These are phyloP conservation scores for Bryum argenteum DNA, from an alignment of 225 moss, liverwort and hornwort species.

Conservation along the genomic window DNA sequence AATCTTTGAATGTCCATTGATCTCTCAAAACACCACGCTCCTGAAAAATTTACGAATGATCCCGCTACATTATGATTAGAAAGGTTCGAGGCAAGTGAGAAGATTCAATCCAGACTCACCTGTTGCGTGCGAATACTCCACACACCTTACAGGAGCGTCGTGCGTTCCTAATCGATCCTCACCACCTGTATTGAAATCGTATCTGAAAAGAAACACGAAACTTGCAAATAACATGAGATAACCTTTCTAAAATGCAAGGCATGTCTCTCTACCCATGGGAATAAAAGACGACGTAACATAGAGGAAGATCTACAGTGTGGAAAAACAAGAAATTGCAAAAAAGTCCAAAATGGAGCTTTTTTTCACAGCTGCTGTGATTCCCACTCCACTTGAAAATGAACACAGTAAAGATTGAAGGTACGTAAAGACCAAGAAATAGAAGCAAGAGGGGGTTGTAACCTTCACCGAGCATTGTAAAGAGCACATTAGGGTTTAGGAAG, in stretches of 20 bases:
- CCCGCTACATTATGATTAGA: no score
- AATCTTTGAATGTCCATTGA: neutral
- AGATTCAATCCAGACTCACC: conserved; percentile 45
- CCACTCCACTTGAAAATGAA: neutral
- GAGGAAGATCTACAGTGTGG: no score
- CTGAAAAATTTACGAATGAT: no score
- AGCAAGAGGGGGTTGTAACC: neutral
- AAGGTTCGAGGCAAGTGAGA: neutral
- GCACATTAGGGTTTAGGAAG: neutral
- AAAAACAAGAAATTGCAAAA: neutral
- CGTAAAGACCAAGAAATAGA: no score
- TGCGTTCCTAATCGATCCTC: conserved; percentile 90
- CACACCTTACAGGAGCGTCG: conserved; percentile 89
- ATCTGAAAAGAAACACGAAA: conserved; percentile 39
- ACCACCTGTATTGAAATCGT: conserved; percentile 88
- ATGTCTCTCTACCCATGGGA: no score
- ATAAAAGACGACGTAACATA: no score
- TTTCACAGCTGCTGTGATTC: neutral
- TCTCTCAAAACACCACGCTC: neutral
- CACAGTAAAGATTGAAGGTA: neutral
- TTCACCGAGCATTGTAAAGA: neutral
- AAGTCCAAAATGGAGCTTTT: neutral
- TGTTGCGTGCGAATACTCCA: conserved; percentile 95
- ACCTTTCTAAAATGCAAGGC: no score
- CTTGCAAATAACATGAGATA: neutral